Conservation (phyloP, 495 filamentous ascomycete species). For the Lasiosphaeria ovina region DNA sequence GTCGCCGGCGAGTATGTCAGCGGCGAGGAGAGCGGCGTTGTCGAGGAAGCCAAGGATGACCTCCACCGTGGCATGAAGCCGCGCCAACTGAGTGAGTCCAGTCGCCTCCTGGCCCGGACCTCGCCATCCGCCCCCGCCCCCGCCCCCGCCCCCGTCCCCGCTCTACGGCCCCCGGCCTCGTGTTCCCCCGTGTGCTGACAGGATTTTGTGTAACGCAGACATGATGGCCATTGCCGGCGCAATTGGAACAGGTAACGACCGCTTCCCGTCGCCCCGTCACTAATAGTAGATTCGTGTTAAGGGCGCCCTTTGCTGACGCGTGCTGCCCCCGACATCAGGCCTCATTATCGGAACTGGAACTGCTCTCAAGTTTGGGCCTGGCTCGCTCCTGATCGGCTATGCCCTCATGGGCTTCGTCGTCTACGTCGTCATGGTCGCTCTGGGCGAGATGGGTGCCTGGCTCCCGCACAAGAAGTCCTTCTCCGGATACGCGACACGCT, state of each 20-base stretch:
- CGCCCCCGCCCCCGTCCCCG: too few relatives aligned
- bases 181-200: background rate
- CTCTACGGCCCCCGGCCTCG: background rate
- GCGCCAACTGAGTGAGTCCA: conserved; percentile 32
- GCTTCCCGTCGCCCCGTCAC: background rate
- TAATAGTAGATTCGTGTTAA: too few relatives aligned
- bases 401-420: conserved; percentile 49
- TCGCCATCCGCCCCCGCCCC: too few relatives aligned
- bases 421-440: conserved; percentile 47
- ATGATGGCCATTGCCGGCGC: conserved; percentile 83
- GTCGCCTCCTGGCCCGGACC: too few relatives aligned
- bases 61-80: conserved; percentile 39
- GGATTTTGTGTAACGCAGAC: conserved; percentile 15
- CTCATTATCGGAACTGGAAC: conserved; percentile 32
- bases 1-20: conserved; percentile 8
- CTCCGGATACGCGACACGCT: conserved; percentile 68
- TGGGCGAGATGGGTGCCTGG: conserved; percentile 65
- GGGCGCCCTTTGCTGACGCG: background rate
- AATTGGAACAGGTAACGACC: conserved; percentile 60
- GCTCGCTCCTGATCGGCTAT: conserved; percentile 66
- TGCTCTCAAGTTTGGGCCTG: conserved; percentile 49
- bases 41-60: conserved; percentile 29
- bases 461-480: conserved; percentile 59
- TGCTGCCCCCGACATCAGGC: background rate
- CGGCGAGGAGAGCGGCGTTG: conserved; percentile 21